A percentile compares a stretch with the other conserved stretches of the same genome.
phyloP scores from a whole-genome alignment of 768 basidiomycete genomes.

The Hemileccinum rubropunctum region DNA sequence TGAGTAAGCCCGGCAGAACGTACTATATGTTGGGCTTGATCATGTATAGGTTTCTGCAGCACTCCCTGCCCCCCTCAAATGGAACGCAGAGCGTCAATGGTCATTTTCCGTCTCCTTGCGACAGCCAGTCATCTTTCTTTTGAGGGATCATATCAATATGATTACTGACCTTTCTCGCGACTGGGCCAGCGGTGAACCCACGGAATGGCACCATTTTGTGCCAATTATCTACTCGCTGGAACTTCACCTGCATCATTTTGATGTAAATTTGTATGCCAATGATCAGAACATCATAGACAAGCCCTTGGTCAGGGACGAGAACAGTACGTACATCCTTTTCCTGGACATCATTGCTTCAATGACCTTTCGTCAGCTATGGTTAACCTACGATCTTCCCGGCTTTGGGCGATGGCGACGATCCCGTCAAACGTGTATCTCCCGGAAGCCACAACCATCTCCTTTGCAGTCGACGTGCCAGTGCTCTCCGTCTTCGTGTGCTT shows the following conservation, averaged over 20 bases:
- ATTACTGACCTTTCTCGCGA: constrained; percentile 91
- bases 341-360: not conserved
- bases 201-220: constrained; percentile 78
- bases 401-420: constrained; percentile 54
- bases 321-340: constrained; percentile 49
- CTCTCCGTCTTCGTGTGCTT: constrained; percentile 59
- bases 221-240: constrained; percentile 77
- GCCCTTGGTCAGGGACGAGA: constrained; percentile 76
- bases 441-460: constrained; percentile 62
- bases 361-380: constrained; percentile 58
- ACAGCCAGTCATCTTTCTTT: constrained; percentile 69
- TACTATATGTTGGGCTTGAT: constrained; percentile 1
- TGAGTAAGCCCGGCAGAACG: constrained; percentile 32
- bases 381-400: constrained; percentile 54
- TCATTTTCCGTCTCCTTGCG: constrained; percentile 66
- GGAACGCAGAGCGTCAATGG: constrained; percentile 85
- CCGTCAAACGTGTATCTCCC: constrained; percentile 74
- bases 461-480: constrained; percentile 59
- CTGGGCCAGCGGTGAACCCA: constrained; percentile 82
- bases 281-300: constrained; percentile 97
- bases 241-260: constrained; percentile 71
- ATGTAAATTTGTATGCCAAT: constrained; percentile 81
- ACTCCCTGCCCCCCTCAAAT: constrained; percentile 76
- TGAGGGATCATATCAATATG: constrained; percentile 94
- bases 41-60: constrained; percentile 57